Conservation (phyloP, 139 green algal species). For the Picochlorum sp. region DNA sequence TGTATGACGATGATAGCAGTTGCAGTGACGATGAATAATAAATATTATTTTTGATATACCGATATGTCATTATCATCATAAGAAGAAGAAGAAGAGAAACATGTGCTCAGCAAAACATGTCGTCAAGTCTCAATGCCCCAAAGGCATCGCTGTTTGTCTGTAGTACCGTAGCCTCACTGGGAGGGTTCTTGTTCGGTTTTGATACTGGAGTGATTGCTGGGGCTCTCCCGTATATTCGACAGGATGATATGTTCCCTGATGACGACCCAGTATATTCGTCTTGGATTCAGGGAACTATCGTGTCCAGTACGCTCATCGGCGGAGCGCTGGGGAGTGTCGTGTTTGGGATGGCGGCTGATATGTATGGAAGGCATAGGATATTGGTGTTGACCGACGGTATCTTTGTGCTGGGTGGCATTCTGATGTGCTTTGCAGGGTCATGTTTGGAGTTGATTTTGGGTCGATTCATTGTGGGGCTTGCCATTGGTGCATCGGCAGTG, state of each 20-base stretch:
- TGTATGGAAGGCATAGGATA: slow-evolving; percentile 14
- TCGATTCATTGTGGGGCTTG: slow-evolving; percentile 42
- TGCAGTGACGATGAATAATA: background rate
- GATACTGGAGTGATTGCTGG: slow-evolving; percentile 43
- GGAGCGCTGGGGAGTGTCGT: slow-evolving; percentile 37
- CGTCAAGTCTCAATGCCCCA: no score
- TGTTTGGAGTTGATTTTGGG: slow-evolving; percentile 18
- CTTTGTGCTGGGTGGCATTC: slow-evolving; percentile 30
- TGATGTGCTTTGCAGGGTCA: slow-evolving; percentile 31
- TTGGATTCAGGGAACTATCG: slow-evolving; percentile 38
- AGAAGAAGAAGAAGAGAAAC: no score
- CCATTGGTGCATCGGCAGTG: slow-evolving; percentile 46
- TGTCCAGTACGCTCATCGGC: slow-evolving; percentile 36
- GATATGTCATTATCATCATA: background rate
- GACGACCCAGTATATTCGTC: slow-evolving; percentile 9
- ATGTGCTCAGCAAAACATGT: no score
- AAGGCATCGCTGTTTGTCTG: background rate
- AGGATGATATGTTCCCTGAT: slow-evolving; percentile 44
- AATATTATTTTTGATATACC: background rate
- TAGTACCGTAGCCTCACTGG: background rate
- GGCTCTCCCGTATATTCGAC: slow-evolving; percentile 61
- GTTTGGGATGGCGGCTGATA: slow-evolving; percentile 47
- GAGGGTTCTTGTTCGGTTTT: background rate
- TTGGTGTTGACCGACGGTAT: slow-evolving; percentile 41
- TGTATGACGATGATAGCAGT: background rate